Evolutionary conservation across 495 filamentous ascomycete genomes (phyloP).

Genomic region (Aspergillus homomorphus): DNA sequence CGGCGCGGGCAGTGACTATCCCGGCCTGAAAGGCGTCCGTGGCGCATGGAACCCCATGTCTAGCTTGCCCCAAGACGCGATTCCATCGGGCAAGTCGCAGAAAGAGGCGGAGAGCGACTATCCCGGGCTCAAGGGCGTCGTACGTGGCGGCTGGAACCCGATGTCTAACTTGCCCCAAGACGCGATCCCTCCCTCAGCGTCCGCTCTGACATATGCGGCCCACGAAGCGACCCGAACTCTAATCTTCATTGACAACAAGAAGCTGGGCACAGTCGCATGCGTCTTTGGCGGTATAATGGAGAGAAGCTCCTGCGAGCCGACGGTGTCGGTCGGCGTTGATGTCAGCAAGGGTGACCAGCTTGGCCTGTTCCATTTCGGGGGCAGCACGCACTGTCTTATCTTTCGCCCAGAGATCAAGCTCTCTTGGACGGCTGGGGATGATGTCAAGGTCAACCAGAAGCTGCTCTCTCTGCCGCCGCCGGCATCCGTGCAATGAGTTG

Average conservation of each 20-base stretch:
- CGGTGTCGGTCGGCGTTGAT: not conserved
- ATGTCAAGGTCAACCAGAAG: not conserved
- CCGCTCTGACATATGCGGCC: constrained; percentile 56
- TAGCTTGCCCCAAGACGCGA: too few species aligned
- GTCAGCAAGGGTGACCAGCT: constrained; percentile 5
- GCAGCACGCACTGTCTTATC: constrained; percentile 8
- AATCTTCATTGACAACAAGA: constrained; percentile 7
- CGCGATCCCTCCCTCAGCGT: too few species aligned
- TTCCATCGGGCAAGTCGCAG: too few species aligned
- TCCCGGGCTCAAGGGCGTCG: too few species aligned
- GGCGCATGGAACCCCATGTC: too few species aligned
- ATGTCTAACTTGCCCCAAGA: too few species aligned
- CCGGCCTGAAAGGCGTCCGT: too few species aligned
- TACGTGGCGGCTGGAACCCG: too few species aligned
- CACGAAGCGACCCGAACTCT: constrained; percentile 25
- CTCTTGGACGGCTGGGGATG: not conserved
- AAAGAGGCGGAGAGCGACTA: too few species aligned
- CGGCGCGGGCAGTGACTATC: too few species aligned
- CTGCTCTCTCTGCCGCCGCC: too few species aligned
- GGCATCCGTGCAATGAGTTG: too few species aligned
- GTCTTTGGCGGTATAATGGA: constrained; percentile 5
- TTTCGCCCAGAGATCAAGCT: constrained; percentile 1
- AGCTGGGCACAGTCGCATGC: constrained; percentile 3
- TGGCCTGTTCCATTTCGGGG: constrained; percentile 11
- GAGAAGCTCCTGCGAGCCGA: constrained; percentile 7